A percentile compares a stretch with the other conserved stretches of the same genome.
Evolutionary conservation across 1,284 basidiomycete species (phyloP).

Genomic region (Cerrena zonata): DNA sequence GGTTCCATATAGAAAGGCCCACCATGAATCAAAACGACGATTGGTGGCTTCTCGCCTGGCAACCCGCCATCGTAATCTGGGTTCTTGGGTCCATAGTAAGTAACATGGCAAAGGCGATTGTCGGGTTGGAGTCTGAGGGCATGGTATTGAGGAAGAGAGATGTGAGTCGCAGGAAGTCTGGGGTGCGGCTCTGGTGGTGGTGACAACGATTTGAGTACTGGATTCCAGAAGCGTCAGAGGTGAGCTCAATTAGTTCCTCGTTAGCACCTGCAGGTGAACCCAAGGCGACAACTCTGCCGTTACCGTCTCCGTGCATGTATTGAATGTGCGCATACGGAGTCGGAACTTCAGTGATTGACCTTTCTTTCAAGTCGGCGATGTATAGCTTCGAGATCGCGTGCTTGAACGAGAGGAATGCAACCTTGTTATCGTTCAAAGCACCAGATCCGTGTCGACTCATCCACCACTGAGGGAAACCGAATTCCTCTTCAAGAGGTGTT

Average conservation of each 20-base stretch:
- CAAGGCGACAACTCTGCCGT: slow-evolving; percentile 16
- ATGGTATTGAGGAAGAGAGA: not conserved
- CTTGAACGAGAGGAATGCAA: slow-evolving; percentile 11
- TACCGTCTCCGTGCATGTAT: slow-evolving; percentile 16
- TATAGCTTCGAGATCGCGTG: slow-evolving; percentile 8
- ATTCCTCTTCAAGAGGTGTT: slow-evolving; percentile 20
- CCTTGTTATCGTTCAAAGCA: slow-evolving; percentile 5
- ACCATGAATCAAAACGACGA: slow-evolving; percentile 58
- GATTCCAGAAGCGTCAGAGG: slow-evolving; percentile 7
- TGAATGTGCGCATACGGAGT: slow-evolving; percentile 15
- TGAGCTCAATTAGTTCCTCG: slow-evolving; percentile 16
- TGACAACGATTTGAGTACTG: not conserved
- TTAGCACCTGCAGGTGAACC: slow-evolving; percentile 6
- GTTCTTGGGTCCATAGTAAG: slow-evolving; percentile 61
- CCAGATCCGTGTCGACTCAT: slow-evolving; percentile 12
- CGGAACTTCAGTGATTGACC: slow-evolving; percentile 11
- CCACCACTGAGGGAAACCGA: slow-evolving; percentile 31
- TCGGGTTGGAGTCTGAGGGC: not conserved
- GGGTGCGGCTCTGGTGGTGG: not conserved
- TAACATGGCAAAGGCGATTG: slow-evolving; percentile 37
- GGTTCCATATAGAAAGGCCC: slow-evolving; percentile 50
- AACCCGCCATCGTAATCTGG: slow-evolving; percentile 45
- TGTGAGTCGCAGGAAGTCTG: not conserved
- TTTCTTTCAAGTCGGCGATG: slow-evolving; percentile 12
- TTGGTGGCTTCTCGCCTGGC: slow-evolving; percentile 56